These are phyloP conservation scores for Hypericum androsaemum DNA, from an alignment of 345 rosid species.

Conservation along the genomic window DNA sequence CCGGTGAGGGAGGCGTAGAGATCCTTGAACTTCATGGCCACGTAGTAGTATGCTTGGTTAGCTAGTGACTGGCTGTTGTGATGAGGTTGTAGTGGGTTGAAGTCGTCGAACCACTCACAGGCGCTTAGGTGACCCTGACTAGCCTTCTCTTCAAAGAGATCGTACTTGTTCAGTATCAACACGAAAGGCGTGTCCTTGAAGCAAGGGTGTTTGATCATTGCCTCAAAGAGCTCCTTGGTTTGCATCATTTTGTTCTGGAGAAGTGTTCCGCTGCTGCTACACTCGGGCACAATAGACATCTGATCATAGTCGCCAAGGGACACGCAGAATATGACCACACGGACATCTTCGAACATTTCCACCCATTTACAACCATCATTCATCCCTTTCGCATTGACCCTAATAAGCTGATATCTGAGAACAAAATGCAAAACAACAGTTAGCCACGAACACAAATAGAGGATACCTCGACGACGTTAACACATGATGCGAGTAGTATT, in stretches of 20 bases:
- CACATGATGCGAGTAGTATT: slow-evolving; percentile 1
- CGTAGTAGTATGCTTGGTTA: slow-evolving; percentile 41
- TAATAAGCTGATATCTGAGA: slow-evolving; percentile 46
- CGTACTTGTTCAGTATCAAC: slow-evolving; percentile 46
- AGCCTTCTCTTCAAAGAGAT: slow-evolving; percentile 42
- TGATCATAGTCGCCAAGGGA: slow-evolving; percentile 56
- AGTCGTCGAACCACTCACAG: slow-evolving; percentile 53
- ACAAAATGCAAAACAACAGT: not conserved
- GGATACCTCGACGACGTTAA: not conserved
- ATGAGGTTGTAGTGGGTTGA: slow-evolving; percentile 36
- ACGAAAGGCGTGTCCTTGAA: slow-evolving; percentile 42
- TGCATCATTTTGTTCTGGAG: slow-evolving; percentile 41
- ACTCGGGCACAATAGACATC: slow-evolving; percentile 12
- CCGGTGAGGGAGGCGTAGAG: slow-evolving; percentile 29
- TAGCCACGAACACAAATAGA: not conserved
- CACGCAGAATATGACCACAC: slow-evolving; percentile 46
- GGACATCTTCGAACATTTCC: slow-evolving; percentile 57
- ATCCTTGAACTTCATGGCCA: slow-evolving; percentile 51
- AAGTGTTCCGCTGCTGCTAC: slow-evolving; percentile 10
- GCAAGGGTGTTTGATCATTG: slow-evolving; percentile 37
- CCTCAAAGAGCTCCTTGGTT: slow-evolving; percentile 42
- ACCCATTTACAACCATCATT: slow-evolving; percentile 52
- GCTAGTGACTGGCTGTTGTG: slow-evolving; percentile 36
- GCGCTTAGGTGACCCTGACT: slow-evolving; percentile 27
- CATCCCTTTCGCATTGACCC: slow-evolving; percentile 45